A percentile compares a stretch with the other conserved stretches of the same genome.
Conservation (phyloP, 768 basidiomycete genomes). For the Naganishia vaughanmartiniae region DNA sequence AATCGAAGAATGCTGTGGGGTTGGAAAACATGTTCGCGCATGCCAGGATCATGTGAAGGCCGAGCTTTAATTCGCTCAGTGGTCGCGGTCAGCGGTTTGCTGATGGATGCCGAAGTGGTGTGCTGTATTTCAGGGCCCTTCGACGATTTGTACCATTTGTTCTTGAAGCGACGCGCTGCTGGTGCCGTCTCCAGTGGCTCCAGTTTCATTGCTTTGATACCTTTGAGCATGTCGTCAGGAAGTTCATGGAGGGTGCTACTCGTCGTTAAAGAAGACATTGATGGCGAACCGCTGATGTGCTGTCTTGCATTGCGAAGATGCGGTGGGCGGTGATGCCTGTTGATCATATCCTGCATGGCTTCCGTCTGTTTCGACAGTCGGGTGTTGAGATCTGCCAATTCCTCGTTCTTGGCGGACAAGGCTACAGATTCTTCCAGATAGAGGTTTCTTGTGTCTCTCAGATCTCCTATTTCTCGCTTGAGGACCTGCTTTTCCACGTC, state of each 20-base stretch:
- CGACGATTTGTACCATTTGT: constrained; percentile 54
- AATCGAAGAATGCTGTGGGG: constrained; percentile 83
- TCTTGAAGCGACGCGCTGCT: constrained; percentile 50
- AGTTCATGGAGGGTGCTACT: constrained; percentile 48
- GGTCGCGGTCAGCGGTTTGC: constrained; percentile 41
- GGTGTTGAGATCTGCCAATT: constrained; percentile 79
- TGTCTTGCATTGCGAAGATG: constrained; percentile 12
- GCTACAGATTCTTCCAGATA: constrained; percentile 88
- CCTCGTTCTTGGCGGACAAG: constrained; percentile 86
- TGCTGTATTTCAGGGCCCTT: constrained; percentile 47
- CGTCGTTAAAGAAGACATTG: constrained; percentile 44
- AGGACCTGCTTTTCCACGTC: constrained; percentile 76
- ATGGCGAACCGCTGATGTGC: constrained; percentile 43
- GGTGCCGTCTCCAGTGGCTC: constrained; percentile 43
- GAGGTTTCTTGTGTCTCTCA: constrained; percentile 78
- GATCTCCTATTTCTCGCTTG: constrained; percentile 75
- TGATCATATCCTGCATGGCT: constrained; percentile 45
- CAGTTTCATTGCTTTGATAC: constrained; percentile 49
- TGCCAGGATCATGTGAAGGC: constrained; percentile 44
- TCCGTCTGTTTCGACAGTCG: constrained; percentile 81
- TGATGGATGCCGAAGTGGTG: constrained; percentile 45
- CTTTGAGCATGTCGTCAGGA: constrained; percentile 52
- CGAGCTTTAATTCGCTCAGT: constrained; percentile 36
- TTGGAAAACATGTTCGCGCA: constrained; percentile 77
- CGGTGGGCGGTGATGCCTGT: constrained; percentile 38